These are phyloP conservation scores for Xylariomycetidae sp. DNA, from an alignment of 2,329 filamentous ascomycete genomes.

Conservation along the genomic window DNA sequence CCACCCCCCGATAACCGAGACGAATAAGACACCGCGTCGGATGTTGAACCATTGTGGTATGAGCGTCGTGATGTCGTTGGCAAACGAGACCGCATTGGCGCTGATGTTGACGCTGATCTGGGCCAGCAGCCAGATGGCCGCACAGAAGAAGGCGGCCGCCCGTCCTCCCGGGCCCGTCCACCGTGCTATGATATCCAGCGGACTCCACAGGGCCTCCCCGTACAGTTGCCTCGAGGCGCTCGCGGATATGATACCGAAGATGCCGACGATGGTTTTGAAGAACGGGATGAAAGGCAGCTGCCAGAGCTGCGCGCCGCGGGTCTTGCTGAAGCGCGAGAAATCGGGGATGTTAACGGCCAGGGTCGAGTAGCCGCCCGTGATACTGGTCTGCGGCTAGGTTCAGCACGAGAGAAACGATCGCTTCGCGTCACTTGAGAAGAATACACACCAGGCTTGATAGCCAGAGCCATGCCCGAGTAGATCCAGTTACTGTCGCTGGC, in stretches of 20 bases:
- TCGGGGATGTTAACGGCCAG: conserved; percentile 47
- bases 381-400: conserved; percentile 19
- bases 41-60: conserved; percentile 27
- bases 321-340: conserved; percentile 31
- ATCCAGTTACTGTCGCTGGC: conserved; percentile 35
- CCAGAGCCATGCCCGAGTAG: conserved; percentile 24
- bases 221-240: conserved; percentile 39
- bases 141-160: conserved; percentile 28
- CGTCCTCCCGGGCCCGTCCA: conserved; percentile 29
- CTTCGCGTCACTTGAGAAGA: too few relatives aligned
- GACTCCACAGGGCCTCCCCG: conserved; percentile 44
- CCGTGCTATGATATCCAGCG: conserved; percentile 40
- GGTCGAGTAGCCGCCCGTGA: conserved; percentile 44
- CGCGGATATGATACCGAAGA: conserved; percentile 44
- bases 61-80: conserved; percentile 27
- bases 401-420: not conserved
- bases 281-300: conserved; percentile 43
- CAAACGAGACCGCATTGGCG: conserved; percentile 25
- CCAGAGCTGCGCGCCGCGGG: conserved; percentile 40
- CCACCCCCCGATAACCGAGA: conserved; percentile 29
- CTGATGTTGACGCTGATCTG: conserved; percentile 25
- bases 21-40: conserved; percentile 25
- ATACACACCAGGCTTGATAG: conserved; percentile 18
- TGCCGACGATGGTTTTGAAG: conserved; percentile 40
- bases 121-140: conserved; percentile 34